phyloP scores from a whole-genome alignment of 1,284 basidiomycete genomes.

The Thelephora terrestris region DNA sequence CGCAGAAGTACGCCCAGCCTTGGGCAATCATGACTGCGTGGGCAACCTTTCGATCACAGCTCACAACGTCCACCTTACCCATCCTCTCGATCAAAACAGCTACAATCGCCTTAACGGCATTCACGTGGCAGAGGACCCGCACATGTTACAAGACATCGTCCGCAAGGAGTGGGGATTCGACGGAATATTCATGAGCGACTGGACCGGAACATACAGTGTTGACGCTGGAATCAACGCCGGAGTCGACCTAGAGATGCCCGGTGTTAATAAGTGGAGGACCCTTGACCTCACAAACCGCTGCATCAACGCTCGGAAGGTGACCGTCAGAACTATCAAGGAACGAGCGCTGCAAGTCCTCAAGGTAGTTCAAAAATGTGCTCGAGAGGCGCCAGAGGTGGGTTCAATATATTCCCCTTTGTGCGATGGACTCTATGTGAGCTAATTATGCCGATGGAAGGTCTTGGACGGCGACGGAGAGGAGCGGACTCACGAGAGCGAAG shows the following conservation, averaged over 20 bases:
- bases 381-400: slow-evolving; percentile 38
- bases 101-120: slow-evolving; percentile 65
- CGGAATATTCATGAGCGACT: slow-evolving; percentile 71
- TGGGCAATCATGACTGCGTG: slow-evolving; percentile 69
- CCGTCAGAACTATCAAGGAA: slow-evolving; percentile 52
- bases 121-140: slow-evolving; percentile 59
- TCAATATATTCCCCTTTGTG: slow-evolving; percentile 6
- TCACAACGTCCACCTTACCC: not conserved
- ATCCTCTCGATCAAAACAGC: not conserved
- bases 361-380: slow-evolving; percentile 52
- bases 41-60: slow-evolving; percentile 17
- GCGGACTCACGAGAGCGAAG: slow-evolving; percentile 46
- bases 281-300: slow-evolving; percentile 55
- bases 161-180: slow-evolving; percentile 71
- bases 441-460: slow-evolving; percentile 26
- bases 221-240: slow-evolving; percentile 61
- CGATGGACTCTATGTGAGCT: slow-evolving; percentile 1
- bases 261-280: slow-evolving; percentile 59
- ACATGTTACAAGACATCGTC: slow-evolving; percentile 54
- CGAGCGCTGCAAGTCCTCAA: slow-evolving; percentile 55
- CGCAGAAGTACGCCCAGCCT: slow-evolving; percentile 59
- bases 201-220: slow-evolving; percentile 67
- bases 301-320: slow-evolving; percentile 55
- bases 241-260: slow-evolving; percentile 76
- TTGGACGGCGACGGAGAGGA: slow-evolving; percentile 45